A percentile compares a stretch with the other conserved stretches of the same genome.
Conservation (phyloP, 2,329 filamentous ascomycete species). For the Pyrenochaeta sp. region DNA sequence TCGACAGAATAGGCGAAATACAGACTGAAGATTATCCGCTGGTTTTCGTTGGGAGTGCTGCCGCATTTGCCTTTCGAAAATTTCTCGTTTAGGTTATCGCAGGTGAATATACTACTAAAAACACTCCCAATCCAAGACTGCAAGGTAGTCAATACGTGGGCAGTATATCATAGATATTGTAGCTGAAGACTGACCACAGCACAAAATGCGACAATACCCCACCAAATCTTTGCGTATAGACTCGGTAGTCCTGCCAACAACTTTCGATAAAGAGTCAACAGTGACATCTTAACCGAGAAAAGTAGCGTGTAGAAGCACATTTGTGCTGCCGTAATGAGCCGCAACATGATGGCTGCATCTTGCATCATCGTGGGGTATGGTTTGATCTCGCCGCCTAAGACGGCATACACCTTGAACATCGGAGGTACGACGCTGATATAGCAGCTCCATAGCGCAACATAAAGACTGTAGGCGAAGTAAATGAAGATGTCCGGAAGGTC, state of each 20-base stretch:
- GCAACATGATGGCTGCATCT: constrained; percentile 41
- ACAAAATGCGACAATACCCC: constrained; percentile 42
- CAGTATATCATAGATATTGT: neutral
- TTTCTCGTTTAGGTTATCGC: constrained; percentile 47
- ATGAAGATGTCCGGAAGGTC: constrained; percentile 30
- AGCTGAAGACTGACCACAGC: constrained; percentile 32
- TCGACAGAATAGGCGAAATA: constrained; percentile 48
- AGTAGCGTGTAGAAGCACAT: constrained; percentile 32
- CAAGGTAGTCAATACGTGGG: neutral
- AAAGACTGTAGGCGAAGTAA: constrained; percentile 35
- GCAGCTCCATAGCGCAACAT: constrained; percentile 31
- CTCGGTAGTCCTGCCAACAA: constrained; percentile 31
- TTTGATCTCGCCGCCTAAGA: constrained; percentile 26
- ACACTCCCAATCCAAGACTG: constrained; percentile 49
- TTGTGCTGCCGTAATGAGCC: constrained; percentile 50
- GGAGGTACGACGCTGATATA: constrained; percentile 45
- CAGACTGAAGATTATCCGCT: constrained; percentile 32
- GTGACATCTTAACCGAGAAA: constrained; percentile 14
- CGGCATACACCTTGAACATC: constrained; percentile 42
- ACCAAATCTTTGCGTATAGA: constrained; percentile 48
- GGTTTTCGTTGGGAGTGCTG: constrained; percentile 15
- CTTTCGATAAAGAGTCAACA: constrained; percentile 48
- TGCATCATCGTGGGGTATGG: constrained; percentile 39
- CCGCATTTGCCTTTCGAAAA: constrained; percentile 42
- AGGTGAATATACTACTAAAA: constrained; percentile 46